These are phyloP conservation scores for Acidomyces sp. DNA, from an alignment of 495 filamentous ascomycete genomes.

Conservation along the genomic window DNA sequence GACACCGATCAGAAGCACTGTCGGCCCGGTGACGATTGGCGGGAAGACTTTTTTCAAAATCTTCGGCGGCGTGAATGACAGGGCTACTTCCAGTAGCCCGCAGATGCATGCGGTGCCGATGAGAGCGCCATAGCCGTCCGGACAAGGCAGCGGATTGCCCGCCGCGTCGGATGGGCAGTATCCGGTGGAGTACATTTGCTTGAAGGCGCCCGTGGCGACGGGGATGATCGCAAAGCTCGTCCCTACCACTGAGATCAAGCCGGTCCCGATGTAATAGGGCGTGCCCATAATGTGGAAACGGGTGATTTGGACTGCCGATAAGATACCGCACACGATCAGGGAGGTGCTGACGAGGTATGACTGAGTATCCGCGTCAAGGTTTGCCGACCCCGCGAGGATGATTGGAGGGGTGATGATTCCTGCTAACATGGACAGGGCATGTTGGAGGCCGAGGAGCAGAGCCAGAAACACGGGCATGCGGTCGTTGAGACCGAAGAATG, in stretches of 20 bases:
- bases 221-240: slow-evolving; percentile 82
- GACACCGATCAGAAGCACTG: slow-evolving; percentile 66
- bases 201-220: slow-evolving; percentile 61
- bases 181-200: slow-evolving; percentile 78
- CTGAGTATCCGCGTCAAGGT: slow-evolving; percentile 43
- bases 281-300: slow-evolving; percentile 70
- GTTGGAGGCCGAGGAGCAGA: slow-evolving; percentile 58
- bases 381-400: slow-evolving; percentile 59
- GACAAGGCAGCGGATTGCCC: slow-evolving; percentile 63
- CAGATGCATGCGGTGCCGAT: slow-evolving; percentile 60
- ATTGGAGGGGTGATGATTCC: slow-evolving; percentile 71
- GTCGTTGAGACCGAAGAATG: slow-evolving; percentile 83
- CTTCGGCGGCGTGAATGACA: slow-evolving; percentile 59
- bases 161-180: slow-evolving; percentile 52
- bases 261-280: slow-evolving; percentile 77
- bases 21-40: slow-evolving; percentile 76
- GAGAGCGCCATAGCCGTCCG: slow-evolving; percentile 72
- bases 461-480: slow-evolving; percentile 68
- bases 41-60: slow-evolving; percentile 70
- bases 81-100: slow-evolving; percentile 59
- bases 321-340: slow-evolving; percentile 69
- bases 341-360: slow-evolving; percentile 86
- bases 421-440: slow-evolving; percentile 55
- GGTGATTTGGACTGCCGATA: slow-evolving; percentile 71
- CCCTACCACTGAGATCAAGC: slow-evolving; percentile 80